Evolutionary conservation across 2,329 filamentous ascomycete species (phyloP).

Genomic region (Acephala macrosclerotiorum): DNA sequence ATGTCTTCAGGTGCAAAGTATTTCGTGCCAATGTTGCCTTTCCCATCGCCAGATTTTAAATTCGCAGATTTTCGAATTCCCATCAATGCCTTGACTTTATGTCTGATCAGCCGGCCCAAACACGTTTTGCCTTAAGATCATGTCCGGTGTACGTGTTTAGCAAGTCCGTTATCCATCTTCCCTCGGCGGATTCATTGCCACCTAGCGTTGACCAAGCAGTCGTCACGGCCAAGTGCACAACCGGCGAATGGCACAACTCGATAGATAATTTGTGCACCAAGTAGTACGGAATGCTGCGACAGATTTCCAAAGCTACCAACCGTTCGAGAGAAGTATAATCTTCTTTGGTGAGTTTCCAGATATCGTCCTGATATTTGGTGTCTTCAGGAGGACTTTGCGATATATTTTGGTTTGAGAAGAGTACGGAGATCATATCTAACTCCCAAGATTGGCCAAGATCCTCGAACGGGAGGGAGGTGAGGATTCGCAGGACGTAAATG

Average conservation of each 20-base stretch:
- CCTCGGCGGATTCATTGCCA: constrained; percentile 31
- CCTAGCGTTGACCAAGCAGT: constrained; percentile 35
- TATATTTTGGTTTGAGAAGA: constrained; percentile 3
- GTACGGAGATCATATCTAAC: neutral
- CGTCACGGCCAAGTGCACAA: constrained; percentile 38
- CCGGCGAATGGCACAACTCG: constrained; percentile 26
- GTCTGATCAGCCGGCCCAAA: neutral
- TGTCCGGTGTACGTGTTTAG: neutral
- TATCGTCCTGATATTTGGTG: neutral
- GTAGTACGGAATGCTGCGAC: constrained; percentile 37
- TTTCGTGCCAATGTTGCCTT: too few species aligned
- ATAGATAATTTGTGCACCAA: constrained; percentile 13
- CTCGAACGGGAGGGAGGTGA: constrained; percentile 30
- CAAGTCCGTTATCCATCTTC: constrained; percentile 28
- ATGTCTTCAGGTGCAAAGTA: too few species aligned
- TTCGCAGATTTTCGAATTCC: too few species aligned
- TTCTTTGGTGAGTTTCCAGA: constrained; percentile 4
- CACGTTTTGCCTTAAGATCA: neutral
- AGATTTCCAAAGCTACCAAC: constrained; percentile 35
- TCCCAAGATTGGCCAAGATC: neutral
- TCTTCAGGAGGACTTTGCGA: constrained; percentile 1
- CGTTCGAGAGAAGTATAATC: constrained; percentile 28
- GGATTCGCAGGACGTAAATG: constrained; percentile 39
- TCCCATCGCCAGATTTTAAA: too few species aligned
- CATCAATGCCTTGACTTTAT: too few species aligned